Percentiles rank a stretch among this genome's conserved stretches.
phyloP scores from a whole-genome alignment of 768 basidiomycete genomes.

The Boletus patriciae region DNA sequence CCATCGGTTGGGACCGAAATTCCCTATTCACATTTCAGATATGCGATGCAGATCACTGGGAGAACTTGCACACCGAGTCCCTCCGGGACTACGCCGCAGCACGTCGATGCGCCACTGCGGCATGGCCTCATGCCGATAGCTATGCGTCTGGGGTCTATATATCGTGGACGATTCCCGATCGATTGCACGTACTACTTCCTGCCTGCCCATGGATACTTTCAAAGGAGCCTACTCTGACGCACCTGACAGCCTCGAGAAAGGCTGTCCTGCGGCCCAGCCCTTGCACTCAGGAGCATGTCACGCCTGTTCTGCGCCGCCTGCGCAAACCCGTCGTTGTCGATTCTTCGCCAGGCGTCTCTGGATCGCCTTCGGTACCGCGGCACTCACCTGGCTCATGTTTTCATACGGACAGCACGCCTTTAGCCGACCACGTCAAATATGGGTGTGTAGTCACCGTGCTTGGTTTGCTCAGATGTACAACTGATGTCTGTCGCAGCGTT shows the following conservation, averaged over 20 bases:
- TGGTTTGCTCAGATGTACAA: background rate
- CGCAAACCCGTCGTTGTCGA: background rate
- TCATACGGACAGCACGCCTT: slow-evolving; percentile 7
- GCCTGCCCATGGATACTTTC: slow-evolving; percentile 14
- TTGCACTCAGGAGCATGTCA: background rate
- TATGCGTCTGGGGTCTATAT: background rate
- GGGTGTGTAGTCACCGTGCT: slow-evolving; percentile 4
- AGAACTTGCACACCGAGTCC: too few species aligned
- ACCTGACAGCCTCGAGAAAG: slow-evolving; percentile 21
- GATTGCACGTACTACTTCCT: background rate
- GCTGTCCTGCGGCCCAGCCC: slow-evolving; percentile 3
- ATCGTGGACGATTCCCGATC: background rate
- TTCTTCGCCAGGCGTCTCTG: slow-evolving; percentile 10
- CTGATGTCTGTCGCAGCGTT: slow-evolving; percentile 11
- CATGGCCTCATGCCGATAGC: background rate
- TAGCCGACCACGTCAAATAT: background rate
- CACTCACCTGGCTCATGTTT: slow-evolving; percentile 16
- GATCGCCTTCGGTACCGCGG: slow-evolving; percentile 3
- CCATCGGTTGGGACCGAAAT: too few species aligned
- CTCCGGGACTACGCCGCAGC: slow-evolving; percentile 1
- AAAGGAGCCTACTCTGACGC: slow-evolving; percentile 7
- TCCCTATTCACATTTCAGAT: too few species aligned
- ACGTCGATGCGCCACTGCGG: background rate
- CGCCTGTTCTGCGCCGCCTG: background rate
- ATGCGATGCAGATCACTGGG: too few species aligned